Base-by-base conservation (phyloP, 768 basidiomycete species). In the Mycena epipterygia region DNA sequence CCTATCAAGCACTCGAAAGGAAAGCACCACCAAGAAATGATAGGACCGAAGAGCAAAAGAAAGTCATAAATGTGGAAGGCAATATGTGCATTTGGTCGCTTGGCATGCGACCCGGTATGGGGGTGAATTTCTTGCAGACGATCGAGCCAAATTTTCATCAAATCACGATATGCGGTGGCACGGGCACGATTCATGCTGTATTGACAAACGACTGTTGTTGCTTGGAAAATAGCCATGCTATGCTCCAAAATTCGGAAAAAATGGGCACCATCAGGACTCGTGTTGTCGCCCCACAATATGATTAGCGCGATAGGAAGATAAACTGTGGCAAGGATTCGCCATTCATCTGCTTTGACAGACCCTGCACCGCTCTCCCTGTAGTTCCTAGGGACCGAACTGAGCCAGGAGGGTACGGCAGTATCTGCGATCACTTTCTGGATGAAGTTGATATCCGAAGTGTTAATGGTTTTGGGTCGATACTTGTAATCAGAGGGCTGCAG, bases 1-100 rank as follows among this genome's bases (percentile, higher is more conserved):
- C 85, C 81, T 32, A 85, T 84, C 7, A 84, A 61, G 0, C 73
- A 70, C 65, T 86, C 81, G 64, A 84, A 84, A 0, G 81, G 81
- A 65, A 83, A 84, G 21, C 70, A 76, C 81, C 81, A 84, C 85
- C 84, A 86, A 1, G 78, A 79, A 1, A 69, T 74, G 1, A 81
- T 68, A 5, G 83, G 82, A 0, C 85, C 81, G 66, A 83, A 84
- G 1, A 79, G 71, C 0, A 74, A 19, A 0, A 84, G 69, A 56
- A 82, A 84, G 17, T 84, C 77, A n/a, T 76, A 70, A 1, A 85
- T 56, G 57, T 84, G 84, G 35, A 83, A 62, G 19, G 67, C 52
- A 1, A 30, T 42, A n/a, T 68, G 67, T 14, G n/a, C 6, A 23
- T 68, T 68, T 3, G 67, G 67, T 14, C 60, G 17, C 11, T 16